These are phyloP conservation scores for Coccinonectria pachysandricola DNA, from an alignment of 2,329 filamentous ascomycete genomes.

Conservation along the genomic window DNA sequence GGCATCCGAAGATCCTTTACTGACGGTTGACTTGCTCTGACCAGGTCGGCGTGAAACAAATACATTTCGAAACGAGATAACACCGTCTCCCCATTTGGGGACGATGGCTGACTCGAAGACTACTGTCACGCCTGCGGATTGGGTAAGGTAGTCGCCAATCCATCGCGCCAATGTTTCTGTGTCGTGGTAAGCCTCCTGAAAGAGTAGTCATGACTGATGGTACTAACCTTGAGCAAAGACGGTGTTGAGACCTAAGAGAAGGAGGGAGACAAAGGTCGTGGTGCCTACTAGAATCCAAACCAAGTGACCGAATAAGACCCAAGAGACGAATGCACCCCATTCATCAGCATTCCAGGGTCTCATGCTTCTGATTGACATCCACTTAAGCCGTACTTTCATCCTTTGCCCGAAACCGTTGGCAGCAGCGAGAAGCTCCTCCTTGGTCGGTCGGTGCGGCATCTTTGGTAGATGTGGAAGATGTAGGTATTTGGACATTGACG, in stretches of 20 bases:
- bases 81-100: slow-evolving; percentile 87
- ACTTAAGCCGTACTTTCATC: slow-evolving; percentile 87
- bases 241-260: slow-evolving; percentile 88
- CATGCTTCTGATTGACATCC: slow-evolving; percentile 90
- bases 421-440: slow-evolving; percentile 84
- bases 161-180: slow-evolving; percentile 82
- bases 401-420: slow-evolving; percentile 90
- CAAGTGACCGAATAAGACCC: slow-evolving; percentile 87
- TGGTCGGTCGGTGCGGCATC: slow-evolving; percentile 79
- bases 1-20: slow-evolving; percentile 82
- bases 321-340: slow-evolving; percentile 87
- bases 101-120: slow-evolving; percentile 98
- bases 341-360: slow-evolving; percentile 94
- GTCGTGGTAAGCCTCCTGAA: neutral
- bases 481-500: slow-evolving; percentile 49
- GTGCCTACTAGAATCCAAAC: slow-evolving; percentile 95
- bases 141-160: slow-evolving; percentile 91
- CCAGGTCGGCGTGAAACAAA: slow-evolving; percentile 89
- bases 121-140: slow-evolving; percentile 84
- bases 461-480: slow-evolving; percentile 49
- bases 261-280: slow-evolving; percentile 88
- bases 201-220: neutral
- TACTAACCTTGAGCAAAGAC: slow-evolving; percentile 82
- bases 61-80: slow-evolving; percentile 94
- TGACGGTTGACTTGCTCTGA: slow-evolving; percentile 70